Percentiles rank a stretch among this genome's conserved stretches.
Conservation (phyloP, 2,329 filamentous ascomycete genomes). For the Aspergillus clavatus region DNA sequence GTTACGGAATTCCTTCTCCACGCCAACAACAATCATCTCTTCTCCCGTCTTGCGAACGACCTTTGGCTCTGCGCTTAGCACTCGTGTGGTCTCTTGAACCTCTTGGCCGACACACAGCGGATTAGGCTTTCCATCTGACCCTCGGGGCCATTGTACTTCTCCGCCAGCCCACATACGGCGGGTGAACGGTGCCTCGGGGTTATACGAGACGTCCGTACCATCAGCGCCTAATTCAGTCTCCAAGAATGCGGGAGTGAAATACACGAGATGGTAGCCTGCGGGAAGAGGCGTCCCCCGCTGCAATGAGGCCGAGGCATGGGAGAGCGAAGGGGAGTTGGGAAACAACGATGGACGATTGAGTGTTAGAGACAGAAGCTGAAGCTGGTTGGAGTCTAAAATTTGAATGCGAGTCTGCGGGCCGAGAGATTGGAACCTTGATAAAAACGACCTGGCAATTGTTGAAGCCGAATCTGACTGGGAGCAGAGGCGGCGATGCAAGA, state of each 20-base stretch:
- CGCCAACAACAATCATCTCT: conserved; percentile 61
- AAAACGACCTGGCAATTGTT: conserved; percentile 37
- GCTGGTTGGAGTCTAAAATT: conserved; percentile 57
- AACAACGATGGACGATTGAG: conserved; percentile 48
- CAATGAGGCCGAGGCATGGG: conserved; percentile 33
- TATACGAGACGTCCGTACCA: conserved; percentile 58
- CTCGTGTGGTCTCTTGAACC: conserved; percentile 53
- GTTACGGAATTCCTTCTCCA: conserved; percentile 57
- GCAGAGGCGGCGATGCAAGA: conserved; percentile 5
- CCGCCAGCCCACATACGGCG: conserved; percentile 66
- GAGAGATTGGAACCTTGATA: conserved; percentile 39
- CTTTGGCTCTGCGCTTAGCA: conserved; percentile 53
- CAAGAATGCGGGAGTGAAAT: conserved; percentile 56
- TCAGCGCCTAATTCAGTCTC: conserved; percentile 55
- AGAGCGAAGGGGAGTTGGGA: conserved; percentile 36
- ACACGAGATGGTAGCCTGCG: conserved; percentile 58
- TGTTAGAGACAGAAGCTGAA: conserved; percentile 58
- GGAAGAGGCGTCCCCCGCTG: conserved; percentile 48
- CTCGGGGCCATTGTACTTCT: conserved; percentile 49
- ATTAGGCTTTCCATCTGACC: conserved; percentile 28
- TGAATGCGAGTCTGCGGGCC: conserved; percentile 46
- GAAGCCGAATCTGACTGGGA: conserved; percentile 24
- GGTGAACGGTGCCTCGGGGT: conserved; percentile 56
- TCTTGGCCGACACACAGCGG: conserved; percentile 51
- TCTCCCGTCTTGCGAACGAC: conserved; percentile 50